Conservation (phyloP, 371 early-diverging fungal species). For the Syncephalastrum monosporum region DNA sequence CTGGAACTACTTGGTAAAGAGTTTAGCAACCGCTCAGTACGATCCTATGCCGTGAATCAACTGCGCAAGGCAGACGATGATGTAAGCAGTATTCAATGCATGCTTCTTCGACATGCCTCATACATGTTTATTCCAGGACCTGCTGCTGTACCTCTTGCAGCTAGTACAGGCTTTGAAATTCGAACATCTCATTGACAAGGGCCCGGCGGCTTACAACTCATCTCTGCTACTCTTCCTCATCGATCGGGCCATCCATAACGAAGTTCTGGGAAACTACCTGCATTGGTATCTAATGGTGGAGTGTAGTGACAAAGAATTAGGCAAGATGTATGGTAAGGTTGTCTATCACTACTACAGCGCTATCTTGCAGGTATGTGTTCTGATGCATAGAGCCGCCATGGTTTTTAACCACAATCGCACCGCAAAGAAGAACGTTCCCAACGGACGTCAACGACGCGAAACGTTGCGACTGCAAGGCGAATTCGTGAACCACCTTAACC, state of each 20-base stretch:
- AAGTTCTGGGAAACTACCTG: conserved; percentile 84
- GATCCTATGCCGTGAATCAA: conserved; percentile 88
- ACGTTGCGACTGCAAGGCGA: conserved; percentile 80
- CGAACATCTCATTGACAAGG: conserved; percentile 63
- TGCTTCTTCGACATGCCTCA: neutral
- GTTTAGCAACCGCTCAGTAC: conserved; percentile 81
- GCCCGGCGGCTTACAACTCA: conserved; percentile 54
- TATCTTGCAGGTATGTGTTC: conserved; percentile 54
- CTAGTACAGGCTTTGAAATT: conserved; percentile 97
- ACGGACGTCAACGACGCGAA: conserved; percentile 69
- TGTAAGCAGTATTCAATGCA: conserved; percentile 40
- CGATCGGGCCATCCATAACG: conserved; percentile 77
- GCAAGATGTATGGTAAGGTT: conserved; percentile 86
- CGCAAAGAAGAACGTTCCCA: conserved; percentile 41
- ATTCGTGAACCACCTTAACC: conserved; percentile 73
- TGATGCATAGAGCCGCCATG: neutral
- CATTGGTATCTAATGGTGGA: conserved; percentile 98
- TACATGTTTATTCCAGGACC: conserved; percentile 57
- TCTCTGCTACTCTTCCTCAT: conserved; percentile 87
- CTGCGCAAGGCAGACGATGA: conserved; percentile 91
- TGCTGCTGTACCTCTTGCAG: conserved; percentile 88
- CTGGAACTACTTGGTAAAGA: conserved; percentile 88
- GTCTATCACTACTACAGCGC: conserved; percentile 75
- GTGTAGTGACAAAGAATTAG: conserved; percentile 63
- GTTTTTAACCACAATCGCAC: neutral